Percentiles rank a stretch among this genome's conserved stretches.
phyloP scores from a whole-genome alignment of 495 filamentous ascomycete genomes.

The Daldinia childiae region DNA sequence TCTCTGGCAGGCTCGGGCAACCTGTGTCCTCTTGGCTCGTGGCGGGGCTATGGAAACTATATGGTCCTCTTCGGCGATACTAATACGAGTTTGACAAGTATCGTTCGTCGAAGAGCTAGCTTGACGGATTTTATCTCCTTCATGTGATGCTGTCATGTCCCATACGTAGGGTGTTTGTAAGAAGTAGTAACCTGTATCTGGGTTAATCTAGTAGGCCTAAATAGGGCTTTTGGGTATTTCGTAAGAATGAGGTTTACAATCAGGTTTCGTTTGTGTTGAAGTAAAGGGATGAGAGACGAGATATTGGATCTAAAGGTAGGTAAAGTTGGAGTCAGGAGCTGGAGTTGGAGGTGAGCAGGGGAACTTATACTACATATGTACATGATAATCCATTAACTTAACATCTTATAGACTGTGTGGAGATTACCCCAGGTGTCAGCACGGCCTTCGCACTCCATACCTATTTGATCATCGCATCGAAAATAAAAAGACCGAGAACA shows the following conservation, averaged over 20 bases:
- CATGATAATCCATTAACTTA: background rate
- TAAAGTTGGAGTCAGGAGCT: background rate
- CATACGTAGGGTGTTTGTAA: background rate
- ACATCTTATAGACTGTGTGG: slow-evolving; percentile 11
- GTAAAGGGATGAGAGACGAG: background rate
- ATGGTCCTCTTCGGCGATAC: background rate
- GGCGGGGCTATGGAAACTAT: slow-evolving; percentile 8
- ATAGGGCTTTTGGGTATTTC: background rate
- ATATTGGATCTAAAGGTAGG: background rate
- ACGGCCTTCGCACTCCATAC: background rate
- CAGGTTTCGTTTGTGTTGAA: too few species aligned
- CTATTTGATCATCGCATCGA: slow-evolving; percentile 1
- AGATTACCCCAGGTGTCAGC: slow-evolving; percentile 3
- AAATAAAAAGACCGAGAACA: slow-evolving; percentile 2
- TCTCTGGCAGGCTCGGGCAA: slow-evolving; percentile 46
- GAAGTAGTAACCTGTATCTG: background rate
- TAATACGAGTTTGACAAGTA: background rate
- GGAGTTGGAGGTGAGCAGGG: slow-evolving; percentile 7
- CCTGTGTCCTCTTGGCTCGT: slow-evolving; percentile 39
- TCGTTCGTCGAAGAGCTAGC: background rate
- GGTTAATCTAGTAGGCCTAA: background rate
- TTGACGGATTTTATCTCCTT: background rate
- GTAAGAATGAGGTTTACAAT: too few species aligned
- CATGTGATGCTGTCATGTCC: background rate
- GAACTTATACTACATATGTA: too few species aligned